Base-by-base conservation (phyloP, 805 yeast genomes). In the Torulaspora maleeae region DNA sequence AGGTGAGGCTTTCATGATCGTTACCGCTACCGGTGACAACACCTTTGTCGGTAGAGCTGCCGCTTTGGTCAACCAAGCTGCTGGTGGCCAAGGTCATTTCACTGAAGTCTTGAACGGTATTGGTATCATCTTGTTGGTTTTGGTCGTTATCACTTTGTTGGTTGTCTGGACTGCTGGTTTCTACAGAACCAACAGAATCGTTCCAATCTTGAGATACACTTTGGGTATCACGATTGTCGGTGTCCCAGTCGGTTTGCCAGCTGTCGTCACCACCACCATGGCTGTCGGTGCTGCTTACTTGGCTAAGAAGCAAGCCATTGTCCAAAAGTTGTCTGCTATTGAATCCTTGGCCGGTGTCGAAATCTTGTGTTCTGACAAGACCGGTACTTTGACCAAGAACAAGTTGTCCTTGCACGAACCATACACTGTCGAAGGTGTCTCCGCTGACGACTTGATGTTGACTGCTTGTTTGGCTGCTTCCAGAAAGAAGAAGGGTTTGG, bases 271-370 rank as follows among this genome's bases (percentile, higher is more conserved):
- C 78, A 89, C 96, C 64, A 89, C 96, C 71, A 88, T 89, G 96
- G 97, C 97, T 72, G 97, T 90, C 74, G 97, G 97, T 82, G 97
- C 96, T 71, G 96, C 96, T 68, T 87, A 89, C 84, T 78, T 89
- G 68, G 96, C 96, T 64, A 86, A 88, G 81, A 89, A 88, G 75
- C 87, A 87, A 75, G 96, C 96, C 61, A 89, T 89, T 78, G 97
- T 89, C 64, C 96, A 89, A 75, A 89, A 89, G 71, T 79, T 89
- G 66, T 86, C 95, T 71, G 96, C 96, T 59, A 89, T 89, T 75
- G 97, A 89, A 76, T 89, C 96, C 54, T 77, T 89, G 61, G 97
- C 96, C 58, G 96, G 96, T 82, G 96, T 89, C 67, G 96, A 90
- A 76, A 87, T 89, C 73, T 79, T 89, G 71, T 89, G 97, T 83